Evolutionary conservation across 2,329 filamentous ascomycete genomes (phyloP).

Genomic region (Alternaria brassicae): DNA sequence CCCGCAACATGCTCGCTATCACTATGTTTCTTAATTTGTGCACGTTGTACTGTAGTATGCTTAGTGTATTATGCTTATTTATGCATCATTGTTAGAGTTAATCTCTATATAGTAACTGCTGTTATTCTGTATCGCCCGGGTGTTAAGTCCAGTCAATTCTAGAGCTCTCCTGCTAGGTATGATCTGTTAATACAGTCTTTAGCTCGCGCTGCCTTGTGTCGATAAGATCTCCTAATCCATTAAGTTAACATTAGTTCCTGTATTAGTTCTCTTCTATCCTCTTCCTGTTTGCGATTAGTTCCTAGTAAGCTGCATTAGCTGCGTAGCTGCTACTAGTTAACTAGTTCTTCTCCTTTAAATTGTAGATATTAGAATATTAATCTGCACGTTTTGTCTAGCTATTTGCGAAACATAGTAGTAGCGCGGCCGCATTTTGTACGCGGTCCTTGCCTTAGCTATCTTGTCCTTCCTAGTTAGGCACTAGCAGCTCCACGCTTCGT

Average conservation of each 20-base stretch:
- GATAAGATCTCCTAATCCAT: constrained; percentile 2
- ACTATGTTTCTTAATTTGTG: constrained; percentile 29
- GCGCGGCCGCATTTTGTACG: constrained; percentile 16
- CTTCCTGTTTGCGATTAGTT: constrained; percentile 2
- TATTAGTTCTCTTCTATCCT: constrained; percentile 17
- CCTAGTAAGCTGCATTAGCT: constrained; percentile 4
- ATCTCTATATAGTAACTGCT: constrained; percentile 19
- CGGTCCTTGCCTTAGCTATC: constrained; percentile 18
- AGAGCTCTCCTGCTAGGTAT: constrained; percentile 13
- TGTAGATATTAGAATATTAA: neutral
- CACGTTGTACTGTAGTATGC: constrained; percentile 34
- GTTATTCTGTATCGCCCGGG: constrained; percentile 1
- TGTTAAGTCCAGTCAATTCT: constrained; percentile 10
- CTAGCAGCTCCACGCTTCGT: constrained; percentile 21
- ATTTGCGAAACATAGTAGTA: constrained; percentile 10
- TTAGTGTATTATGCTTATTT: constrained; percentile 19
- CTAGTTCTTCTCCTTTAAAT: constrained; percentile 2
- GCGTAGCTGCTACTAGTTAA: neutral
- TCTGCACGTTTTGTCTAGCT: neutral
- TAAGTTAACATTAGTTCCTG: constrained; percentile 5
- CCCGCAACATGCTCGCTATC: constrained; percentile 30
- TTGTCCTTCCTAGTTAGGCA: constrained; percentile 24
- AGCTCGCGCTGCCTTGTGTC: neutral
- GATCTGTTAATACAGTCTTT: constrained; percentile 13
- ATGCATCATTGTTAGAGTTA: constrained; percentile 17